Evolutionary conservation across 148 eudicot species (phyloP).

Genomic region (Cornus kousa): DNA sequence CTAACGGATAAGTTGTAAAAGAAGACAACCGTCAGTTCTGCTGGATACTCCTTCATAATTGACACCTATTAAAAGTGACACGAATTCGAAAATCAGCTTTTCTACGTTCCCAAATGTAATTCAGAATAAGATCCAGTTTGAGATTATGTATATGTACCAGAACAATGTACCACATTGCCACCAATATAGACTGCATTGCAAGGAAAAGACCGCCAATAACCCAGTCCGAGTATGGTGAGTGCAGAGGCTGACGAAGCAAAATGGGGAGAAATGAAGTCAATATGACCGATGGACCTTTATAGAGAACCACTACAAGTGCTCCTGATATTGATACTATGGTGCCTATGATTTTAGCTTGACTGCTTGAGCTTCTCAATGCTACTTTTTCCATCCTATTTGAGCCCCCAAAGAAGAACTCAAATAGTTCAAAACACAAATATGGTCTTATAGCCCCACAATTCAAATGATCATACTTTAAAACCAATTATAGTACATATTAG

Average conservation of each 20-base stretch:
- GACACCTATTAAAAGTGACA: slow-evolving; percentile 36
- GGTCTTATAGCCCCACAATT: no score
- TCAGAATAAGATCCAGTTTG: not conserved
- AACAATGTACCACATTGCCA: slow-evolving; percentile 66
- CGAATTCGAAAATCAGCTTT: not conserved
- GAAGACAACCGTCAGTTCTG: slow-evolving; percentile 63
- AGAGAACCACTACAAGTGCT: slow-evolving; percentile 37
- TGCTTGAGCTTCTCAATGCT: slow-evolving; percentile 26
- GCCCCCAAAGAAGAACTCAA: no score
- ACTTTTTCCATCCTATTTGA: slow-evolving; percentile 34
- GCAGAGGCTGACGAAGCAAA: slow-evolving; percentile 10
- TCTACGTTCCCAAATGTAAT: not conserved
- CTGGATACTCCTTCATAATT: slow-evolving; percentile 66
- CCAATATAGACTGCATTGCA: slow-evolving; percentile 53
- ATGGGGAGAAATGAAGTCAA: slow-evolving; percentile 10
- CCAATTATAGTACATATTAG: no score
- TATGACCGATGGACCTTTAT: slow-evolving; percentile 32
- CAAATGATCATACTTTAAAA: no score
- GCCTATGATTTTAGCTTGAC: slow-evolving; percentile 31
- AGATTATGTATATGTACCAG: slow-evolving; percentile 35
- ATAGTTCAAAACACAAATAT: no score
- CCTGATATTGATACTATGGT: slow-evolving; percentile 38
- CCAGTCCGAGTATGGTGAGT: slow-evolving; percentile 43
- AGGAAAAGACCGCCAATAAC: slow-evolving; percentile 57
- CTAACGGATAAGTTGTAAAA: slow-evolving; percentile 53